A percentile compares a stretch with the other conserved stretches of the same genome.
Evolutionary conservation across 306 rosid genomes (phyloP).

Genomic region (Pyrus communis): DNA sequence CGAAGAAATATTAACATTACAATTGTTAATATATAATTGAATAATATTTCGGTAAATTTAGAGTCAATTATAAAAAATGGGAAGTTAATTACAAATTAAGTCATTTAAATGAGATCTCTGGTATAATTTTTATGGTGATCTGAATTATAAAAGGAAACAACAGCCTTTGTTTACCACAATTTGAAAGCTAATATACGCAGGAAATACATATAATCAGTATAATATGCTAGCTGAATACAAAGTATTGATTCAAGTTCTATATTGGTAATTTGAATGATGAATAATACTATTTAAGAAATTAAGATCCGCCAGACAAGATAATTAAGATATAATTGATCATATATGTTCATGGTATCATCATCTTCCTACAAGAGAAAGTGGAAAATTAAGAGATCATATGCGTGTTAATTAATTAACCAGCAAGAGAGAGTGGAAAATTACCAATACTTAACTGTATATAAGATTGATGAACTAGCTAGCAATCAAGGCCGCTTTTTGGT

Average conservation of each 20-base stretch:
- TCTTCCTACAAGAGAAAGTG: background rate
- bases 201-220: background rate
- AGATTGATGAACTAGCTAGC: background rate
- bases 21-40: background rate
- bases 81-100: too few relatives aligned
- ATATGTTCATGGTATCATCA: background rate
- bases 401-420: background rate
- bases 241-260: background rate
- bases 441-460: background rate
- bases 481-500: background rate
- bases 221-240: background rate
- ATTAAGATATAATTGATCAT: background rate
- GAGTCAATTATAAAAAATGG: background rate
- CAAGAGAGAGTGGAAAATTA: too few relatives aligned
- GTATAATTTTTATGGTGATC: background rate
- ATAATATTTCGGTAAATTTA: background rate
- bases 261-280: background rate
- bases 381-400: too few relatives aligned
- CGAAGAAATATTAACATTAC: background rate
- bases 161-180: background rate
- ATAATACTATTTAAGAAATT: background rate
- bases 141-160: background rate
- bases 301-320: background rate
- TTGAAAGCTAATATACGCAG: too few relatives aligned
- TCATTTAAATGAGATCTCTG: background rate